These are phyloP conservation scores for Penicillium carneum DNA, from an alignment of 2,329 filamentous ascomycete genomes.

Conservation along the genomic window DNA sequence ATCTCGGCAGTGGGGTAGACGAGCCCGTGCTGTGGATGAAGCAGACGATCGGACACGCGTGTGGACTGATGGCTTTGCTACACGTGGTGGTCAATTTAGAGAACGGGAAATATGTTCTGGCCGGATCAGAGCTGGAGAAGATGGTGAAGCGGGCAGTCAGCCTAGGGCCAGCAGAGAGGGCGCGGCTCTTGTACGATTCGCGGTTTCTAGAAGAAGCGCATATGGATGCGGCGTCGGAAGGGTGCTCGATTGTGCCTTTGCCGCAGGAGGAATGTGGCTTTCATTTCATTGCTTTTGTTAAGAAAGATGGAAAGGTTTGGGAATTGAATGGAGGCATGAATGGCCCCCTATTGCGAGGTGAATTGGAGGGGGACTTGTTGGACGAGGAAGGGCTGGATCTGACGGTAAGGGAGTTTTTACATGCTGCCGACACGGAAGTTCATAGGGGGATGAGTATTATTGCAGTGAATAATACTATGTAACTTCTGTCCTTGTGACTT, in stretches of 20 bases:
- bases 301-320: conserved; percentile 30
- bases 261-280: conserved; percentile 32
- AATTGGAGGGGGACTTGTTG: conserved; percentile 36
- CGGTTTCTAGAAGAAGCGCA: conserved; percentile 38
- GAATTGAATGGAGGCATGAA: conserved; percentile 36
- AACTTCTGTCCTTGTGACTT: neutral
- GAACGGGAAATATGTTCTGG: conserved; percentile 52
- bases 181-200: conserved; percentile 59
- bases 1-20: conserved; percentile 54
- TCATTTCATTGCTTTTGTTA: conserved; percentile 36
- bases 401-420: conserved; percentile 29
- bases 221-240: conserved; percentile 33
- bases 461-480: conserved; percentile 20
- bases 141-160: conserved; percentile 56
- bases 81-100: conserved; percentile 62
- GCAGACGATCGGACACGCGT: conserved; percentile 66
- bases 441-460: conserved; percentile 33
- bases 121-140: conserved; percentile 54
- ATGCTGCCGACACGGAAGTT: conserved; percentile 24
- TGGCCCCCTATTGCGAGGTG: conserved; percentile 47
- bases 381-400: conserved; percentile 29
- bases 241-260: conserved; percentile 27
- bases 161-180: conserved; percentile 56
- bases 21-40: conserved; percentile 67
- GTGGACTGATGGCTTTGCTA: conserved; percentile 65